A percentile compares a stretch with the other conserved stretches of the same genome.
Conservation (phyloP, 306 rosid genomes). For the Castanopsis chinensis region DNA sequence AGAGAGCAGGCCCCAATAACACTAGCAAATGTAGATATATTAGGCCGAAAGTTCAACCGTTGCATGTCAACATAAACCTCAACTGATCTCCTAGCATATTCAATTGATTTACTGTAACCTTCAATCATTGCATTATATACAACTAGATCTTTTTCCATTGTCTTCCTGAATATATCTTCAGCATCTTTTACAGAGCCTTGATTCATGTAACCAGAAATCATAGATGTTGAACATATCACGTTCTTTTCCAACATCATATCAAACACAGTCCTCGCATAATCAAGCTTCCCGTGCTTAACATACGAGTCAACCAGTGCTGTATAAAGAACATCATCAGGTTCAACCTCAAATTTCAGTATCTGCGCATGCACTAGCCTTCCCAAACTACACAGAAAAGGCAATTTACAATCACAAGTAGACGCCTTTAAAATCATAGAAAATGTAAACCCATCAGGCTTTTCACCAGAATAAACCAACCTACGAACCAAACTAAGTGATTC, state of each 20-base stretch:
- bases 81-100: slow-evolving; percentile 59
- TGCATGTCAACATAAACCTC: slow-evolving; percentile 79
- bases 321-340: slow-evolving; percentile 69
- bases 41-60: slow-evolving; percentile 59
- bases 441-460: slow-evolving; percentile 73
- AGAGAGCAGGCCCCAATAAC: slow-evolving; percentile 78
- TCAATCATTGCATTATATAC: slow-evolving; percentile 93
- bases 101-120: slow-evolving; percentile 74
- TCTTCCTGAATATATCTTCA: slow-evolving; percentile 57
- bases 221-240: slow-evolving; percentile 73
- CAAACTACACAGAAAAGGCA: slow-evolving; percentile 29
- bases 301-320: slow-evolving; percentile 77
- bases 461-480: slow-evolving; percentile 51
- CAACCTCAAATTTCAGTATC: slow-evolving; percentile 53
- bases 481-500: slow-evolving; percentile 54
- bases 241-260: slow-evolving; percentile 64
- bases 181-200: slow-evolving; percentile 56
- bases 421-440: slow-evolving; percentile 79
- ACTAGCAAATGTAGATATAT: slow-evolving; percentile 84
- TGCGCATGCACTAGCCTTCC: slow-evolving; percentile 74
- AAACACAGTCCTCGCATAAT: slow-evolving; percentile 65
- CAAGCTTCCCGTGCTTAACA: slow-evolving; percentile 58
- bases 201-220: slow-evolving; percentile 90
- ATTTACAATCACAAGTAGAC: slow-evolving; percentile 42
- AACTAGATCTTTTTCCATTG: slow-evolving; percentile 68